Conservation (phyloP, 371 early-diverging fungal genomes). For the Vairimorpha apis region DNA sequence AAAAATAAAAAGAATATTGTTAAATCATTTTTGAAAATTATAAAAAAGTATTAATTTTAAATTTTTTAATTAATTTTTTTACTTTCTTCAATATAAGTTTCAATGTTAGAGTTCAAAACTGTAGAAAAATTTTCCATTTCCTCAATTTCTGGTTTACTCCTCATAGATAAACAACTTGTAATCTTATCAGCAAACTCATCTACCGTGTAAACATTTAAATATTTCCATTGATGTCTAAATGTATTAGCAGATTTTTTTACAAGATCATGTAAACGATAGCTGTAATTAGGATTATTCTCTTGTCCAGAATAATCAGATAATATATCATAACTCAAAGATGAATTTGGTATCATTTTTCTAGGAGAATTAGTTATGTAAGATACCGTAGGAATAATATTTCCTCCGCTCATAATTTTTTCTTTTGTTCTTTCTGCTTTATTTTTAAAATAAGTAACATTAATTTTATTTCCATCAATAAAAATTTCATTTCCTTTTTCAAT, state of each 20-base stretch:
- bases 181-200: conserved; percentile 61
- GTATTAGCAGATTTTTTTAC: conserved; percentile 52
- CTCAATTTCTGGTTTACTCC: conserved; percentile 46
- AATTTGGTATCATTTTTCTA: neutral
- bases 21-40: conserved; percentile 6
- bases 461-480: conserved; percentile 47
- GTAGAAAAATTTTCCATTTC: conserved; percentile 42
- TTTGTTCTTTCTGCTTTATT: conserved; percentile 53
- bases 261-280: conserved; percentile 44
- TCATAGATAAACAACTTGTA: conserved; percentile 47
- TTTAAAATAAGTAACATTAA: conserved; percentile 58
- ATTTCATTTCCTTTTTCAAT: conserved; percentile 56
- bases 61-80: conserved; percentile 14
- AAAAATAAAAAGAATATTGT: neutral
- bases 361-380: conserved; percentile 22
- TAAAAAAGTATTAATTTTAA: neutral
- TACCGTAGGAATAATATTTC: conserved; percentile 15
- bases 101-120: conserved; percentile 52
- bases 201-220: conserved; percentile 46
- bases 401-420: conserved; percentile 19
- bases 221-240: conserved; percentile 50
- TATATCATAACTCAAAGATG: conserved; percentile 13
- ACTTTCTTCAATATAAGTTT: conserved; percentile 12
- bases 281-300: neutral
- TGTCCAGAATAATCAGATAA: neutral